These are phyloP conservation scores for Moniliella sp. DNA, from an alignment of 1,284 basidiomycete genomes.

Conservation along the genomic window DNA sequence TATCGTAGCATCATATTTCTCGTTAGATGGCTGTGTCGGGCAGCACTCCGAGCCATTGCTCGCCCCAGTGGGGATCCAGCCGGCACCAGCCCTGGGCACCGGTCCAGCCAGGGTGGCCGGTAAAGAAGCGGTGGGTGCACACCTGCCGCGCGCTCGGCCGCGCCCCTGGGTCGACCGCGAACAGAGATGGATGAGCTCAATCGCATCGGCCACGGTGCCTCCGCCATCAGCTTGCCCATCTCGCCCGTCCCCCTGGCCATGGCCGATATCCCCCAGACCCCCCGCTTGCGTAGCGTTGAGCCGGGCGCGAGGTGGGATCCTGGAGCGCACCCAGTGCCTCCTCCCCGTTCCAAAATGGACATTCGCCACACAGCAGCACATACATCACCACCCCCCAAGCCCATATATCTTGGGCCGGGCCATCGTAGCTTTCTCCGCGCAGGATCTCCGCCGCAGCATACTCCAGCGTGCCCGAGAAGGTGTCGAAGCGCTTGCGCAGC, in stretches of 20 bases:
- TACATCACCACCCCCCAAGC: slow-evolving; percentile 69
- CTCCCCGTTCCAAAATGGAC: too few relatives aligned
- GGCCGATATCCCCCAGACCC: too few relatives aligned
- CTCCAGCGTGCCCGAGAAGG: slow-evolving; percentile 26
- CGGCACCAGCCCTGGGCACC: slow-evolving; percentile 32
- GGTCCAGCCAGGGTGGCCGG: slow-evolving; percentile 39
- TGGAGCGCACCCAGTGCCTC: too few relatives aligned
- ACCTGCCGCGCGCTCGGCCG: slow-evolving; percentile 60
- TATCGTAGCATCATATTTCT: too few relatives aligned
- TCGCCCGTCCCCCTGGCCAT: too few relatives aligned
- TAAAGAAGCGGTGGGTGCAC: slow-evolving; percentile 53
- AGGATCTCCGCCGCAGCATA: slow-evolving; percentile 49
- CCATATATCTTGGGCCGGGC: slow-evolving; percentile 69
- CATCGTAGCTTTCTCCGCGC: slow-evolving; percentile 44
- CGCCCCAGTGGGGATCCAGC: too few relatives aligned
- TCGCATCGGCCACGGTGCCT: slow-evolving; percentile 56
- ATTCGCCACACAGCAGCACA: slow-evolving; percentile 62
- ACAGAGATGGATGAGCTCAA: slow-evolving; percentile 55
- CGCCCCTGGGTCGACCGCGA: slow-evolving; percentile 43
- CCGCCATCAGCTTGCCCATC: slow-evolving; percentile 43
- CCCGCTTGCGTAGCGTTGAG: too few relatives aligned
- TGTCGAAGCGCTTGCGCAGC: slow-evolving; percentile 43
- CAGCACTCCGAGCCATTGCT: too few relatives aligned
- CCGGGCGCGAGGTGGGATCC: too few relatives aligned
- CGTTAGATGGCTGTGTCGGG: too few relatives aligned